Evolutionary conservation across 1,139 yeast species (phyloP), one percentile per base, ranked within the genome.

Genomic region (Yamadazyma oceani): DNA sequence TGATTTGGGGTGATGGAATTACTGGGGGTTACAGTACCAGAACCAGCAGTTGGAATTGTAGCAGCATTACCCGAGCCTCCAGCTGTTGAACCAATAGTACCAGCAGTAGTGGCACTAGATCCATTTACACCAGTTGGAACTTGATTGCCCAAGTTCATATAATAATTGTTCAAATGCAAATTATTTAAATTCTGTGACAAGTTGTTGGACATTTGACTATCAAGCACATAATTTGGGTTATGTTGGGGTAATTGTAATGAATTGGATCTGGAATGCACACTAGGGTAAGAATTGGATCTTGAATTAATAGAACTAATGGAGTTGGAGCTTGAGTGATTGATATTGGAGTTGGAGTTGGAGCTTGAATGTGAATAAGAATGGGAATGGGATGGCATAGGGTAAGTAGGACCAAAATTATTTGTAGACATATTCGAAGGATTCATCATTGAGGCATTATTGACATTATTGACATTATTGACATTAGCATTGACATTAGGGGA

Each of bases 201-300:
- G 27, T 44, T 44, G 15, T 24, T 34, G 5, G 42, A 32, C 14
- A 41, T 34, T 25, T 38, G 42, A 26, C 34, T 42, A 24, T 45
- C 49, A 11, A 45, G 35, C 25, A 37, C 31, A 34, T 45, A 44
- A 32, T 46, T 40, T 7, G 31, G 29, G 30, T 34, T 41, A 16
- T 10, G 16, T 16, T 14, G 30, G 9, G 28, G 34, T 21, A 32
- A 35, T 35, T 44, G 49, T 27, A 44, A 45, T 2, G 50, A 45
- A 30, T 44, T 48, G 17, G 51, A 48, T 34, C 50, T 42, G 8
- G 52, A 45, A 36, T 46, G 51, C 29, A 42, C 26, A 16, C 44
- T 38, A 2, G 49, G 51, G 19, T 40, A 44, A 17, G 50, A 46
- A 37, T 40, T 45, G 6, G 50, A 45, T 27, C 50, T 43, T 10